Evolutionary conservation across 2,329 filamentous ascomycete species (phyloP).

Genomic region (Aspergillus novoparasiticus): DNA sequence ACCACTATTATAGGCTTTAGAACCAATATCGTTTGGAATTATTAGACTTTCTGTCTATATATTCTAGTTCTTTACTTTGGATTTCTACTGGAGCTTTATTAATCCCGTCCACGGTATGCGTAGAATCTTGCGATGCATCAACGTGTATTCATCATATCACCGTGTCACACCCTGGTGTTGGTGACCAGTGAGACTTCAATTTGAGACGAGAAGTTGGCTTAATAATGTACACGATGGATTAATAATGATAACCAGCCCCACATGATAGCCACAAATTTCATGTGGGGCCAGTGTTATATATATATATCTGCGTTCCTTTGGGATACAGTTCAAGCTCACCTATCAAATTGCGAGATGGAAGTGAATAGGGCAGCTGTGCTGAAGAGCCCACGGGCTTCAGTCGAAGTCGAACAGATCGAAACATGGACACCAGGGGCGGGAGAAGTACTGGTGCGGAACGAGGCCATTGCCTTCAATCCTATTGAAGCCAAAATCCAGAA

Average conservation of each 20-base stretch:
- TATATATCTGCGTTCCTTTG: neutral
- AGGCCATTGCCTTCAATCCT: slow-evolving; percentile 20
- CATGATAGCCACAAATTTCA: neutral
- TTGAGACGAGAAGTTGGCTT: no score
- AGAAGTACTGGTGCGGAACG: slow-evolving; percentile 18
- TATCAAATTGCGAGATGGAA: neutral
- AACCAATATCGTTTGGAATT: no score
- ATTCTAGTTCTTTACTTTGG: no score
- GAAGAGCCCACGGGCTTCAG: neutral
- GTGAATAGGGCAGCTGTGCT: neutral
- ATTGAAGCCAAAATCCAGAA: slow-evolving; percentile 23
- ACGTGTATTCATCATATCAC: no score
- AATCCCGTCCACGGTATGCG: no score
- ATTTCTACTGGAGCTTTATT: no score
- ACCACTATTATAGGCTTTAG: no score
- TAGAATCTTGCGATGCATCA: no score
- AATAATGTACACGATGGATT: neutral
- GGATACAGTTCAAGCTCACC: rapidly evolving
- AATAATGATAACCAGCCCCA: neutral
- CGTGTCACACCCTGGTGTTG: no score
- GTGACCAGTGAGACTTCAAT: no score
- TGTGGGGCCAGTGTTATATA: neutral
- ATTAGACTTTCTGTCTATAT: no score
- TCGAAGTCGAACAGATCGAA: neutral
- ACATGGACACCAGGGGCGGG: neutral